A percentile compares a stretch with the other conserved stretches of the same genome.
Conservation (phyloP, 257 asterid species). For the Capsicum chinense region DNA sequence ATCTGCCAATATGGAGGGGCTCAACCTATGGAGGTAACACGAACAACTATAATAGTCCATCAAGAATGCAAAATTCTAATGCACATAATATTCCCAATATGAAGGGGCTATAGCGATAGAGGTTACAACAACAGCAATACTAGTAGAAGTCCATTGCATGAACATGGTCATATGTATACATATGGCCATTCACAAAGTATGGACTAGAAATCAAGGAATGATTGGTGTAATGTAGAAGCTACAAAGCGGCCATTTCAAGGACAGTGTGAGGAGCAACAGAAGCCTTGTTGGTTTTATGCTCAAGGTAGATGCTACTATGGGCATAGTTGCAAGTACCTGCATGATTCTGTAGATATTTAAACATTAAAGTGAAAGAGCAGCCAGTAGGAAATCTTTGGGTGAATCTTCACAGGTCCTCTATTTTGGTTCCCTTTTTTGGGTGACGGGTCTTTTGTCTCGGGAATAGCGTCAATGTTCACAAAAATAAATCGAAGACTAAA, state of each 20-base stretch:
- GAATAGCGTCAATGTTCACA: background rate
- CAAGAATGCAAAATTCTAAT: background rate
- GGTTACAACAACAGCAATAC: background rate
- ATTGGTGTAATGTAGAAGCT: constrained; percentile 20
- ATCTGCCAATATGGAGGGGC: constrained; percentile 22
- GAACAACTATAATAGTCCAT: background rate
- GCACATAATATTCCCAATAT: no score
- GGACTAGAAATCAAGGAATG: constrained; percentile 28
- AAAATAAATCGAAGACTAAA: background rate
- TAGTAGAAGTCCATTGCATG: background rate
- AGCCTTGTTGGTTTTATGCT: constrained; percentile 54
- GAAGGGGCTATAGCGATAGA: background rate
- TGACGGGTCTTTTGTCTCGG: constrained; percentile 14
- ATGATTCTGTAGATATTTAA: constrained; percentile 30
- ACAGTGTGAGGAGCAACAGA: constrained; percentile 34
- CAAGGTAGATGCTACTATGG: constrained; percentile 74
- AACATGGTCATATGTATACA: constrained; percentile 13
- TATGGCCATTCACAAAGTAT: constrained; percentile 4
- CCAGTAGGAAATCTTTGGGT: background rate
- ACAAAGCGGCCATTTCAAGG: constrained; percentile 30
- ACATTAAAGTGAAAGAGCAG: constrained; percentile 17
- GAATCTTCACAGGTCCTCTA: background rate
- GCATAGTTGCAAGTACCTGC: constrained; percentile 62
- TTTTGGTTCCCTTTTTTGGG: background rate
- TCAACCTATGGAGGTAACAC: background rate